Base-by-base conservation (phyloP, 306 rosid species). In the Chamaecrista fasciculata region DNA sequence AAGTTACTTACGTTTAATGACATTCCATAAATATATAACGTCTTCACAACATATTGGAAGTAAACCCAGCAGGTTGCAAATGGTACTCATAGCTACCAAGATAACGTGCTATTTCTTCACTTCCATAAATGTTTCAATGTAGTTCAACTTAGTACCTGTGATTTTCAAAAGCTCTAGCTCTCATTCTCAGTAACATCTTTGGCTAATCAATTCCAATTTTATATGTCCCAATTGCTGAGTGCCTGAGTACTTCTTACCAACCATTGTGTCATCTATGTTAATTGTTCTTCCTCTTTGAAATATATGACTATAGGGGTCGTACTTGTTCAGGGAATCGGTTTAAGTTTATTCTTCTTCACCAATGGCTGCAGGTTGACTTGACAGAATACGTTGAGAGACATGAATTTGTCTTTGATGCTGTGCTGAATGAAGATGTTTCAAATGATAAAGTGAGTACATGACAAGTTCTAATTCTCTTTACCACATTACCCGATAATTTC, bases 321-420 rank as follows among this genome's bases (percentile, higher is more conserved):
- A 10, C 43, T 29, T 60, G 11, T 39, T 11, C 66, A n/a, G n/a
- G n/a, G n/a, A n/a, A n/a, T n/a, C n/a, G 11, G 34, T 10, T 46
- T 18, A 46, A 59, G 16, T 33, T 31, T 19, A 18, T 19, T 10
- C 26, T 34, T 59, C 28, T 72, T 80, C 70, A 37, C 49, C 75
- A 50, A 36, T 62, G 5, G 53, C 50, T 78, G 64, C 82, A 90
- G 96, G 96, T 90, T 57, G 95, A 90, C 86, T 77, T 90, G 56
- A 86, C 96, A 55, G 92, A 79, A 72, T 90, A 90, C 70, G 83
- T 82, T 34, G 95, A 82, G 84, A 84, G 78, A 49, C 92, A 90
- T 69, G 92, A 82, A 76, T 90, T 90, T 82, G 78, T 80, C 46
- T 90, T 80, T 86, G 90, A 90, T 80, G 96, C 95, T 7, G 87